These are phyloP conservation scores for Nidularia pulvinata DNA, from an alignment of 768 basidiomycete species.

Conservation along the genomic window DNA sequence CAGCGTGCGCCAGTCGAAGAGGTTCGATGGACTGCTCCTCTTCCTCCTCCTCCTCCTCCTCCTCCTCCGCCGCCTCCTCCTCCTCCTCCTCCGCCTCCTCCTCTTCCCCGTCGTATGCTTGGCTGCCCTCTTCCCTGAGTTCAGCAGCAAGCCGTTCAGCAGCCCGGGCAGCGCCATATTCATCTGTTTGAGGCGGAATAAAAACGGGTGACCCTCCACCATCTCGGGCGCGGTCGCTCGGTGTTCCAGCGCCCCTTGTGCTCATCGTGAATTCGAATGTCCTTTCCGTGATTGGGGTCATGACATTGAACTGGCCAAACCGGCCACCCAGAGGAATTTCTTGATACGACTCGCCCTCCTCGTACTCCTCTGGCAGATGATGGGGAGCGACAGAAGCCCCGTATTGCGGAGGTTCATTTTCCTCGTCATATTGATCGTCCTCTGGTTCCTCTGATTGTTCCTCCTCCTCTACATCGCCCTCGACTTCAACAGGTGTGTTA, in stretches of 20 bases:
- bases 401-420: constrained; percentile 23
- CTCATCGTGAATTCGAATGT: constrained; percentile 83
- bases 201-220: constrained; percentile 8
- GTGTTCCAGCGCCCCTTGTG: constrained; percentile 46
- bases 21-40: constrained; percentile 20
- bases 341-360: constrained; percentile 36
- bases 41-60: constrained; percentile 20
- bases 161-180: constrained; percentile 46
- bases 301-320: constrained; percentile 84
- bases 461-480: constrained; percentile 25
- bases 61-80: too few relatives aligned
- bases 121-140: constrained; percentile 28
- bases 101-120: constrained; percentile 6
- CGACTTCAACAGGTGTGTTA: constrained; percentile 19
- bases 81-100: too few relatives aligned
- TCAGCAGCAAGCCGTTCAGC: constrained; percentile 56
- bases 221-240: constrained; percentile 24
- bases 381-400: constrained; percentile 23
- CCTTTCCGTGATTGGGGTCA: constrained; percentile 98
- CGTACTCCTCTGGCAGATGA: constrained; percentile 23
- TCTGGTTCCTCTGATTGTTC: constrained; percentile 26
- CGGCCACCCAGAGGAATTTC: constrained; percentile 69
- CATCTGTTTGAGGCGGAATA: constrained; percentile 28
- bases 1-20: constrained; percentile 17
- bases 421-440: constrained; percentile 15